Conservation (phyloP, 192 early-diverging fungal genomes). For the Entrophospora sp. region DNA sequence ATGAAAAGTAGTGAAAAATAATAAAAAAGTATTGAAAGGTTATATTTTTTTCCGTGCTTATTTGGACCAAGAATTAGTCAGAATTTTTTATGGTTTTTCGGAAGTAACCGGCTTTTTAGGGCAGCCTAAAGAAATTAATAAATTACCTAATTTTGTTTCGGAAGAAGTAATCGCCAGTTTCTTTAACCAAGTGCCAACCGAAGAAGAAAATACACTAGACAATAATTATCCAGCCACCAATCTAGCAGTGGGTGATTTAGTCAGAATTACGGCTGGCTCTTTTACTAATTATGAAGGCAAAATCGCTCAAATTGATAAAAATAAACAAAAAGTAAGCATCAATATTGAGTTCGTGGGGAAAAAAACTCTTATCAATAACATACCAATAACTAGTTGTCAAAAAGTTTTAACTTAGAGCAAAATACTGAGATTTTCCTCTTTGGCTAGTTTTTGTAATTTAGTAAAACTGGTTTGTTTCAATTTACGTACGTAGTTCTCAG, state of each 20-base stretch:
- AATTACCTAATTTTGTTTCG: neutral
- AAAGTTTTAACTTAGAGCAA: too few relatives aligned
- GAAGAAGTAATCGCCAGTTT: neutral
- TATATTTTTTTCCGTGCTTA: neutral
- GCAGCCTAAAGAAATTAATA: neutral
- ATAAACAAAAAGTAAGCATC: neutral
- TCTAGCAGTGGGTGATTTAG: neutral
- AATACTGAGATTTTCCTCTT: neutral
- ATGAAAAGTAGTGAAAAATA: neutral
- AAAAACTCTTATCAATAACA: neutral
- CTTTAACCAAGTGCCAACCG: neutral
- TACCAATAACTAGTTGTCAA: neutral
- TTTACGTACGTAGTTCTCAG: neutral
- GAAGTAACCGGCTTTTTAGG: neutral
- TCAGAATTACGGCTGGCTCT: neutral
- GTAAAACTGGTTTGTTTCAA: neutral
- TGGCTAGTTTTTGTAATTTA: constrained; percentile 1
- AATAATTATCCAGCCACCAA: neutral
- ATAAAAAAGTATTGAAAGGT: neutral
- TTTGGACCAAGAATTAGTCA: neutral
- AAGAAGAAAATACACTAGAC: neutral
- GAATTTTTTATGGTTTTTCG: neutral
- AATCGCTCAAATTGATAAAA: neutral
- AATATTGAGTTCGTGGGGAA: neutral
- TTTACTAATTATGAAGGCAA: neutral